Conservation (phyloP, 305 asterid species). For the Euphrasia arctica region DNA sequence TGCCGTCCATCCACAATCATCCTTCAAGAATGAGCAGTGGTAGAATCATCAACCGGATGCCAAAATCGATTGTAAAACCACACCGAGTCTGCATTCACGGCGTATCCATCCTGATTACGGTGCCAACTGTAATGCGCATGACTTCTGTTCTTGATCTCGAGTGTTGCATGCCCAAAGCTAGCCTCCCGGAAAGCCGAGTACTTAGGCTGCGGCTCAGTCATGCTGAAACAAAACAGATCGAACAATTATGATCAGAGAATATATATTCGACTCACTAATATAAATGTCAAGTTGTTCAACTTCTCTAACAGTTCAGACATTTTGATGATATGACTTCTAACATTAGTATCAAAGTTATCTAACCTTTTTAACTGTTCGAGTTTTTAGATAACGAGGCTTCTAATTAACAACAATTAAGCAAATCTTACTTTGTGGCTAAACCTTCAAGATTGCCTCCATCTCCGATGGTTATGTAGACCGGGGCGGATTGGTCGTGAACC, state of each 20-base stretch:
- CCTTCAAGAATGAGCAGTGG: constrained; percentile 24
- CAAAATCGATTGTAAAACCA: constrained; percentile 65
- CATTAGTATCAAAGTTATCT: no score
- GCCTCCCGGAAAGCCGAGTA: constrained; percentile 86
- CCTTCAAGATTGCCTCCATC: constrained; percentile 85
- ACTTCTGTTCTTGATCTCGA: constrained; percentile 68
- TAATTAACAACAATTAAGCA: neutral
- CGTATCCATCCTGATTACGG: constrained; percentile 63
- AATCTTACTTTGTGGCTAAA: constrained; percentile 51
- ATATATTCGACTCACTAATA: neutral
- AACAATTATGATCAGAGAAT: neutral
- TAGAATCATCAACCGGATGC: constrained; percentile 52
- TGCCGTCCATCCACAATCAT: no score
- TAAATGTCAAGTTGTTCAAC: no score
- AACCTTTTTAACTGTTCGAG: no score
- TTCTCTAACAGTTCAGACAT: no score
- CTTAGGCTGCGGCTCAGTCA: constrained; percentile 83
- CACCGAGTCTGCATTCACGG: constrained; percentile 61
- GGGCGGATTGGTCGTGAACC: constrained; percentile 51
- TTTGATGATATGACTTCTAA: no score
- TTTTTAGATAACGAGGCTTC: no score
- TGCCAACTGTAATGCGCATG: constrained; percentile 79
- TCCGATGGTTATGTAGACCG: constrained; percentile 70
- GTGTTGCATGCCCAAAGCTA: constrained; percentile 81
- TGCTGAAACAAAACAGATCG: constrained; percentile 36